These are phyloP conservation scores for Cystobasidium onofrii DNA, from an alignment of 768 basidiomycete genomes.

Conservation along the genomic window DNA sequence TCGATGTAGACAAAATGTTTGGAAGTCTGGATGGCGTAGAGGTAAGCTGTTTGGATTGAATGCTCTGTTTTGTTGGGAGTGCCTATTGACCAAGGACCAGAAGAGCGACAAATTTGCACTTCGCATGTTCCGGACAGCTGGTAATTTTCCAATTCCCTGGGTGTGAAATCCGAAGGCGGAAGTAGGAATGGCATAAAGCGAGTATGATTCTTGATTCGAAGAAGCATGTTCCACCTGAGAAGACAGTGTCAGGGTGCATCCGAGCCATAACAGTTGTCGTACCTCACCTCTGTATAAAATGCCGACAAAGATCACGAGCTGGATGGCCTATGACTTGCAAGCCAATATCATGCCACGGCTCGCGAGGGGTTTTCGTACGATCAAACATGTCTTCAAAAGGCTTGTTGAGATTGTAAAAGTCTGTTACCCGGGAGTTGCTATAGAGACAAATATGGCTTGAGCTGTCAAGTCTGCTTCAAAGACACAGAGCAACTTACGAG, in stretches of 20 bases:
- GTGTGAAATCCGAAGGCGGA: conserved; percentile 84
- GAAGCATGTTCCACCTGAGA: conserved; percentile 89
- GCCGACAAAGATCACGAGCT: conserved; percentile 82
- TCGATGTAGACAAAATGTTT: conserved; percentile 97
- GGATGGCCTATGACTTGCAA: conserved; percentile 95
- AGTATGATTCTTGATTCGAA: conserved; percentile 93
- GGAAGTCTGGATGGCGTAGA: conserved; percentile 85
- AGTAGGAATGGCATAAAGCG: conserved; percentile 83
- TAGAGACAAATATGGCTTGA: conserved; percentile 56
- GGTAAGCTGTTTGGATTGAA: conserved; percentile 89
- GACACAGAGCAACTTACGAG: conserved; percentile 20
- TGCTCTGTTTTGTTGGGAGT: conserved; percentile 74
- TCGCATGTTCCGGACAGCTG: conserved; percentile 93
- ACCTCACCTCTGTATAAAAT: conserved; percentile 84
- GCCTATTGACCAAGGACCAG: conserved; percentile 93
- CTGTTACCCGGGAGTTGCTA: conserved; percentile 75
- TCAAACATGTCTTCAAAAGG: conserved; percentile 95
- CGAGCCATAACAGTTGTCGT: too few relatives aligned
- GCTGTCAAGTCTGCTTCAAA: neutral
- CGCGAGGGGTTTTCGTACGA: conserved; percentile 73
- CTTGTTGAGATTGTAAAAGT: conserved; percentile 78
- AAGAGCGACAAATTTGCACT: conserved; percentile 88
- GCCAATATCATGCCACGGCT: conserved; percentile 99
- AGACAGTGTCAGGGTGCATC: too few relatives aligned
- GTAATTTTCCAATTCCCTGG: conserved; percentile 64